Base-by-base conservation (phyloP, 306 rosid species). In the Boehmeria nivea region DNA sequence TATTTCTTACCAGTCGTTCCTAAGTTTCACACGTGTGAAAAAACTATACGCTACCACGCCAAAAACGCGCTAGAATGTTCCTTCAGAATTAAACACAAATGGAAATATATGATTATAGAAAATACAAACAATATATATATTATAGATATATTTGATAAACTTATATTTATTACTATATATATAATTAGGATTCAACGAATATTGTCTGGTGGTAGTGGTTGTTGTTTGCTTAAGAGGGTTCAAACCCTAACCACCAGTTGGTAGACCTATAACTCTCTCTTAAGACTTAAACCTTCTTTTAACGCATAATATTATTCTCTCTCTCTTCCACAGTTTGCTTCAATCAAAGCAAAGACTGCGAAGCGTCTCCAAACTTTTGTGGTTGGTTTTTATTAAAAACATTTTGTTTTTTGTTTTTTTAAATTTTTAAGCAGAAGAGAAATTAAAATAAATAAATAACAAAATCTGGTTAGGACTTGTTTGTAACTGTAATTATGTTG, bases 181-280 rank as follows among this genome's bases (percentile, higher is more conserved):
- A 16, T 12, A 38, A 21, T 14, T 16, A 18, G 6, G 43, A 20
- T 57, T 57, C 61, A 57, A 57, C 61, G 61, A 57, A 57, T 57
- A 57, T 38, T 38, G 61, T 57, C 48, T 48, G 61, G 61, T 40
- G 57, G 60, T 22, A 59, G 57, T 44, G 70, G 24, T 26, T 82
- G 45, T 76, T 67, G 95, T 79, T 85, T 89, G 94, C 86, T 83
- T 83, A 70, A 74, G 70, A 70, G 72, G 77, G 79, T 71, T 81
- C 71, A 69, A 73, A 57, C 77, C 70, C 54, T 73, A 83, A 83
- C 97, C 66, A 86, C 95, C 86, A 83, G 89, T 83, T 69, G 95
- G 93, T 86, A 69, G 82, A 86, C 80, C 87, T 75, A 68, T 73
- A 78, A 70, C 76, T 74, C 70, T 31, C 67, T 43, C 58, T 65